Conservation (phyloP, 2,329 filamentous ascomycete genomes). For the Venturia asperata region DNA sequence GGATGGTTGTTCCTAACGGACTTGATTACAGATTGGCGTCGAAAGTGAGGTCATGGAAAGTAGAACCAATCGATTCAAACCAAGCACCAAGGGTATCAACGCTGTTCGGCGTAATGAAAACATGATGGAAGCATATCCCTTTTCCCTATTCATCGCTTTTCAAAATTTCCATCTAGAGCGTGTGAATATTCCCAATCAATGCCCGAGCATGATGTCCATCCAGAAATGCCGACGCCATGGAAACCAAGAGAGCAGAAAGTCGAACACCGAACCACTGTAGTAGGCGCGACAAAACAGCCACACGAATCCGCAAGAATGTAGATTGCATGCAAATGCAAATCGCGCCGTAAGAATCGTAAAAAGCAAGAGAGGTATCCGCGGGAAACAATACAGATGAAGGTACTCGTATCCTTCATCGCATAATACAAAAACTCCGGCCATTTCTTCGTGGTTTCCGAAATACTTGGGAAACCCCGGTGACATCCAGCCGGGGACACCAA, state of each 20-base stretch:
- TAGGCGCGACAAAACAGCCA: not conserved
- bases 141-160: not conserved
- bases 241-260: not conserved
- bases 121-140: conserved; percentile 2
- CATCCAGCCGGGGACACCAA: not conserved
- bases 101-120: conserved; percentile 1
- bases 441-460: not conserved
- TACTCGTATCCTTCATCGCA: not conserved
- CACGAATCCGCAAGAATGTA: not conserved
- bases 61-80: not conserved
- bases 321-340: conserved; percentile 4
- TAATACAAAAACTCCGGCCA: conserved; percentile 11
- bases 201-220: not conserved
- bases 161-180: not conserved
- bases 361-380: conserved; percentile 18
- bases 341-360: conserved; percentile 9
- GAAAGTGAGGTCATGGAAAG: not conserved
- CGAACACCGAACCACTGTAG: not conserved
- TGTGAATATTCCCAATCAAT: conserved; percentile 9
- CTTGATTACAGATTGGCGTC: too few relatives aligned
- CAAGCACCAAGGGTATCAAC: conserved; percentile 5
- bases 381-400: conserved; percentile 1
- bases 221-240: not conserved
- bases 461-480: not conserved
- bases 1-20: too few relatives aligned